phyloP scores from a whole-genome alignment of 2,329 filamentous ascomycete genomes.

The Dothideomycetidae sp. region DNA sequence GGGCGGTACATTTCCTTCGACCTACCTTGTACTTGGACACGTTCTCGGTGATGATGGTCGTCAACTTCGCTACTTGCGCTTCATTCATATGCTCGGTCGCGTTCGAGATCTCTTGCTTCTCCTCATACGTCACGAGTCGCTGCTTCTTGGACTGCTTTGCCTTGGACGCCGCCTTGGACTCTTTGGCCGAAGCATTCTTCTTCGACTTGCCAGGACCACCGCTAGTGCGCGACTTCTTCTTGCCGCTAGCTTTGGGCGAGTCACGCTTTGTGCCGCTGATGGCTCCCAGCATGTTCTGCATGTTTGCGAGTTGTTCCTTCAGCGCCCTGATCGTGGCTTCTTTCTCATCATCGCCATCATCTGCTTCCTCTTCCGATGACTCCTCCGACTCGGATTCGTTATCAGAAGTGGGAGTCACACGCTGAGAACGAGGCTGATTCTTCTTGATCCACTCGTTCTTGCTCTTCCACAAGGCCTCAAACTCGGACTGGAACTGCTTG shows the following conservation, averaged over 20 bases:
- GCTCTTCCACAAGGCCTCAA: conserved; percentile 59
- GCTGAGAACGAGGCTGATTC: conserved; percentile 52
- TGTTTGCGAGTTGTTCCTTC: conserved; percentile 47
- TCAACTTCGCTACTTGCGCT: conserved; percentile 62
- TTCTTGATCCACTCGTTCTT: conserved; percentile 71
- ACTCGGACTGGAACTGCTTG: conserved; percentile 58
- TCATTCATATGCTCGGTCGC: conserved; percentile 49
- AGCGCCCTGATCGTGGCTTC: conserved; percentile 51
- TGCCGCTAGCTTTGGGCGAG: conserved; percentile 28
- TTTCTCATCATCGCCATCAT: conserved; percentile 26
- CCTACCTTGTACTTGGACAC: conserved; percentile 53
- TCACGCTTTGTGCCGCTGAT: conserved; percentile 30
- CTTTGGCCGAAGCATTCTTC: conserved; percentile 14
- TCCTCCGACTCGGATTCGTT: conserved; percentile 60
- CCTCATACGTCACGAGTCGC: conserved; percentile 54
- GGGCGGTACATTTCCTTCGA: too few relatives aligned
- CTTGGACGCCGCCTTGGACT: conserved; percentile 32
- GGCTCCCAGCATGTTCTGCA: conserved; percentile 27
- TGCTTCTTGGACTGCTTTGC: conserved; percentile 45
- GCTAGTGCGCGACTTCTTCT: conserved; percentile 29
- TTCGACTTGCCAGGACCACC: conserved; percentile 22
- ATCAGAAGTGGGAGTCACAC: conserved; percentile 49
- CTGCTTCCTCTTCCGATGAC: conserved; percentile 46
- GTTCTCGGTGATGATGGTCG: conserved; percentile 81
- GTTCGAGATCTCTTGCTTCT: conserved; percentile 77